Percentiles rank a stretch among this genome's conserved stretches.
phyloP scores from a whole-genome alignment of 768 basidiomycete genomes.

The Psilocybe sp. region DNA sequence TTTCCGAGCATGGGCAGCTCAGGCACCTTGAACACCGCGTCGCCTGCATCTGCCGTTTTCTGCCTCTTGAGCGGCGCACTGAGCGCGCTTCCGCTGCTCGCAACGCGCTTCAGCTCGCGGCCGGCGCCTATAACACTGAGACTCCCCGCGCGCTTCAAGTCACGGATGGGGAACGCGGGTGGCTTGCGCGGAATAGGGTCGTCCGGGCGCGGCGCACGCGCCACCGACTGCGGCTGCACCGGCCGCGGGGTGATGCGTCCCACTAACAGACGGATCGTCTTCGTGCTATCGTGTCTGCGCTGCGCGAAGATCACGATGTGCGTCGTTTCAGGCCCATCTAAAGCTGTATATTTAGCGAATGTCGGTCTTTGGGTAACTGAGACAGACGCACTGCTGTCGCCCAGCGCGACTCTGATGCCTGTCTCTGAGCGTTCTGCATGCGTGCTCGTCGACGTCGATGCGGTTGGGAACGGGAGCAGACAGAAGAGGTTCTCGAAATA shows the following conservation, averaged over 20 bases:
- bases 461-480: constrained; percentile 34
- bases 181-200: constrained; percentile 77
- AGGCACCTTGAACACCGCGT: constrained; percentile 49
- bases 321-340: constrained; percentile 70
- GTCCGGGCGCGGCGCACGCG: constrained; percentile 52
- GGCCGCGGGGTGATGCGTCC: constrained; percentile 52
- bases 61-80: constrained; percentile 28
- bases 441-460: constrained; percentile 19
- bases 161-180: constrained; percentile 37
- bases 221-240: constrained; percentile 27
- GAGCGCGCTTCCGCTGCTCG: constrained; percentile 21
- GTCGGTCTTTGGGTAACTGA: background rate
- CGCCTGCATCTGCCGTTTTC: constrained; percentile 24
- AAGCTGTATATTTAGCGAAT: background rate
- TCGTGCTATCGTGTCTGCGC: constrained; percentile 12
- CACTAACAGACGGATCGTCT: constrained; percentile 45
- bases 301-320: constrained; percentile 57
- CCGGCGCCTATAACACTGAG: constrained; percentile 11
- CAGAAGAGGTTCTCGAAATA: constrained; percentile 76
- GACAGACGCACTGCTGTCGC: constrained; percentile 56
- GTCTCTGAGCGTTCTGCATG: constrained; percentile 35
- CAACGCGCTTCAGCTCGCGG: constrained; percentile 27
- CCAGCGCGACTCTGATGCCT: constrained; percentile 68
- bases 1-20: constrained; percentile 36
- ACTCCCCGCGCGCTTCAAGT: constrained; percentile 17